These are phyloP conservation scores for Fragilaria radians DNA, from an alignment of 108 stramenopile genomes.

Conservation along the genomic window DNA sequence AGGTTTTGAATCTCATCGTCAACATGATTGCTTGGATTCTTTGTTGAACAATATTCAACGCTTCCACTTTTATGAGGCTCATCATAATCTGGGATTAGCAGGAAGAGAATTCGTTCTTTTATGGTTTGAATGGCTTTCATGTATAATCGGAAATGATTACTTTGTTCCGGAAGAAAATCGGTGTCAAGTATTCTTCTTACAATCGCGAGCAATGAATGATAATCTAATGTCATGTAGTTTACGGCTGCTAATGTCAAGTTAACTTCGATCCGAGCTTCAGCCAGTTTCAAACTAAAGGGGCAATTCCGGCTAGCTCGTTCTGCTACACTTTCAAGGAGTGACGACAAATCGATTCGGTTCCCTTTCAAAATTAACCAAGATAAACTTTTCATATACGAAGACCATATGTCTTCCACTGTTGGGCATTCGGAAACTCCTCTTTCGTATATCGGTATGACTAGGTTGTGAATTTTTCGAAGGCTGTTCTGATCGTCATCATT, in stretches of 20 bases:
- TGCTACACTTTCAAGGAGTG: conserved; percentile 34
- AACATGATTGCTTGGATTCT: conserved; percentile 4
- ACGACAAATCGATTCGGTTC: conserved; percentile 2
- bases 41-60: neutral
- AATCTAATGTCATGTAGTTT: conserved; percentile 46
- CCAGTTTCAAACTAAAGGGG: conserved; percentile 58
- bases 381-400: conserved; percentile 54
- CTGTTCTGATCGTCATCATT: conserved; percentile 12
- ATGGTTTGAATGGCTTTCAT: conserved; percentile 22
- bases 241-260: conserved; percentile 19
- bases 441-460: conserved; percentile 50
- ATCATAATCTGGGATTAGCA: conserved; percentile 32
- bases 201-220: conserved; percentile 55
- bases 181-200: conserved; percentile 43
- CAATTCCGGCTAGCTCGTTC: conserved; percentile 76
- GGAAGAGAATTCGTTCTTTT: conserved; percentile 25
- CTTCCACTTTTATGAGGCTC: conserved; percentile 3
- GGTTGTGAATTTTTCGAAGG: conserved; percentile 11
- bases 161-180: conserved; percentile 45
- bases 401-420: conserved; percentile 74
- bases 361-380: conserved; percentile 6
- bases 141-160: conserved; percentile 23
- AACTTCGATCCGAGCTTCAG: conserved; percentile 34
- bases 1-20: conserved; percentile 64
- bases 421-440: conserved; percentile 81